A percentile compares a stretch with the other conserved stretches of the same genome.
Conservation (phyloP, 805 yeast species). For the Cyberlindnera samutprakarnensis region DNA sequence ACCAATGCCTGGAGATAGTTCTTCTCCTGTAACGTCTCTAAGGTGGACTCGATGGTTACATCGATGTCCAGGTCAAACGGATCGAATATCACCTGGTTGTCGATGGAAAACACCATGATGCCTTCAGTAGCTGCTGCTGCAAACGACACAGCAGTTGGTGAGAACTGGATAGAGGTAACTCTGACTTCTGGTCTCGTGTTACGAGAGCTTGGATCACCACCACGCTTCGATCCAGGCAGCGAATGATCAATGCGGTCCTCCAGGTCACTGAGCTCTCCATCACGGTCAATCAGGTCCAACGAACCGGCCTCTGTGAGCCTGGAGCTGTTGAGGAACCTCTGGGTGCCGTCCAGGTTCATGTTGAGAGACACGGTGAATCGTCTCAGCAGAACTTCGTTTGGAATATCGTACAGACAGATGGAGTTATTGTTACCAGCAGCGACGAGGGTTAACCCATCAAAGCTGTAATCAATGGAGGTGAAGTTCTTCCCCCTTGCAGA, state of each 20-base stretch:
- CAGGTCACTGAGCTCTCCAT: conserved; percentile 78
- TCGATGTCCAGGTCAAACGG: conserved; percentile 94
- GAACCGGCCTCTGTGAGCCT: conserved; percentile 87
- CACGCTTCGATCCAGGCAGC: conserved; percentile 74
- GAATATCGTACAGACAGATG: conserved; percentile 84
- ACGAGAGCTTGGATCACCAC: conserved; percentile 72
- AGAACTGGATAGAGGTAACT: conserved; percentile 69
- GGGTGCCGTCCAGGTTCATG: conserved; percentile 87
- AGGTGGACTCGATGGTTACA: conserved; percentile 73
- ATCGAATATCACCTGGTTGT: conserved; percentile 70
- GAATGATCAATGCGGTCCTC: conserved; percentile 72
- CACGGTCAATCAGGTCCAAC: conserved; percentile 69
- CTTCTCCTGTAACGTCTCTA: conserved; percentile 48
- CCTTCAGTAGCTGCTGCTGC: conserved; percentile 97
- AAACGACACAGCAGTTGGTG: conserved; percentile 86
- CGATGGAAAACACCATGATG: conserved; percentile 70
- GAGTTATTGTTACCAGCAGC: conserved; percentile 94
- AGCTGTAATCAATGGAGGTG: conserved; percentile 73
- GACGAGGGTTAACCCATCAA: conserved; percentile 80
- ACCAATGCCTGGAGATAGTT: conserved; percentile 69
- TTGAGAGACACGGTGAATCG: conserved; percentile 82
- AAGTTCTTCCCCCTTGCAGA: conserved; percentile 81
- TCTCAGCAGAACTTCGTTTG: conserved; percentile 77
- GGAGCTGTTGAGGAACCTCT: conserved; percentile 67
- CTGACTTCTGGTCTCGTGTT: conserved; percentile 75